Base-by-base conservation (phyloP, 2,329 filamentous ascomycete species). In the Nemania serpens region DNA sequence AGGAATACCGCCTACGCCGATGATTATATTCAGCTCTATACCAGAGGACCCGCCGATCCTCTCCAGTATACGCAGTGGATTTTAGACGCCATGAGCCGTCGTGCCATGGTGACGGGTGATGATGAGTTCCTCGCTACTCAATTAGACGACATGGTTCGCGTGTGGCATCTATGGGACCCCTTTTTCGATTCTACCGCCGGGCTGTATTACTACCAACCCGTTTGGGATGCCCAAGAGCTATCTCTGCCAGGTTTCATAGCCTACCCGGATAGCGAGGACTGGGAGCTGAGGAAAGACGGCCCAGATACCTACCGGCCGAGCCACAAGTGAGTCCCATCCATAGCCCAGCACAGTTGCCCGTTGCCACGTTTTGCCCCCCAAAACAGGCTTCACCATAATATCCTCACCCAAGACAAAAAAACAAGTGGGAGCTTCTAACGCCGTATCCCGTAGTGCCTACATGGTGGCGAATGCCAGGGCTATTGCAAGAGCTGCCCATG, bases 221-320 rank as follows among this genome's bases (percentile, higher is more conserved):
- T 79, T 2, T 77, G 73, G 70, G 78, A 81, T 58, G 77, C 78
- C 17, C 77, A 79, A 39, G 78, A 80, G 65, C 71, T 74, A 34
- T 75, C 72, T n/a, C 65, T 78, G 10, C 75, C 76, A 5, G 75
- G 76, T 7, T 79, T 75, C 49, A 67, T 78, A 4, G 74, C 70
- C 1, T 73, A 75, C 49, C 68, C 72, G 5, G 69, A 75, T 52
- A 67, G 68, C 22, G 70, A 67, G 12, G 65, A 74, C 39, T 70
- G 69, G 58, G 65, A 70, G 18, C 62, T 75, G 45, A 69, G 68
- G 56, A 69, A 71, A 18, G 68, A 76, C 48, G 78, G 78, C 6
- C 77, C 77, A 1, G 69, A 78, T 25, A 77, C 77, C 2, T 80
- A 75, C 55, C 71, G 78, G 12, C 78, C 78, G 2, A 78, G 72